Evolutionary conservation across 1,284 basidiomycete species (phyloP), one percentile per base, ranked within the genome.

Genomic region (Moesziomyces sp.): DNA sequence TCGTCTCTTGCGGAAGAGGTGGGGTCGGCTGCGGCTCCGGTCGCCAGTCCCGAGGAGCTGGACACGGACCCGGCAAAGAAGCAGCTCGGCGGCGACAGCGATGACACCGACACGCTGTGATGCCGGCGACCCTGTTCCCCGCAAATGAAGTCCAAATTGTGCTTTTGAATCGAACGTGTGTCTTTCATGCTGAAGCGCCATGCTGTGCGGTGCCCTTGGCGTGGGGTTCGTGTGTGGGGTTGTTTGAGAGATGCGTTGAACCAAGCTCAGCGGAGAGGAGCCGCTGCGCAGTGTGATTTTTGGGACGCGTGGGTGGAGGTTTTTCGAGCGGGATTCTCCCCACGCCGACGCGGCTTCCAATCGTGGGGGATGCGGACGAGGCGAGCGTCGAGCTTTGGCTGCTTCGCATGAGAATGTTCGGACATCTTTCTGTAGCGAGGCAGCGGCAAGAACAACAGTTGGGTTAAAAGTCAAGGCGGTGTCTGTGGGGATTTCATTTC

Each of bases 11-110:
- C 45, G 6, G 70, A 67, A 34, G 60, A 63, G 30, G 34, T 47
- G 21, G 35, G 35, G n/a, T 18, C 46, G 11, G 21, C 65, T 7
- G 24, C 43, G 11, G 21, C 52, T 13, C 24, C 38, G 6, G 53
- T 73, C 16, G 70, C 64, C 10, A 67, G 64, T 28, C 70, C 70
- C 3, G 70, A 73, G 24, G 57, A 58, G 50, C 52, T 73, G 16
- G 59, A 45, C 14, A 18, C 55, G 2, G 63, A 72, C 19, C 49
- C 67, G 18, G 46, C 52, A 44, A 38, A 53, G 46, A 73, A 64
- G 57, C 70, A 67, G 48, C 64, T 73, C 47, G 70, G 54, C 28
- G 51, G 46, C 34, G 56, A 63, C 30, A 58, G 46, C 24, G 66
- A 68, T 18, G 65, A 58, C 9, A 60, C 55, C 28, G 52, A 57